phyloP scores from a whole-genome alignment of 2,329 filamentous ascomycete genomes.

The Alternaria dauci region DNA sequence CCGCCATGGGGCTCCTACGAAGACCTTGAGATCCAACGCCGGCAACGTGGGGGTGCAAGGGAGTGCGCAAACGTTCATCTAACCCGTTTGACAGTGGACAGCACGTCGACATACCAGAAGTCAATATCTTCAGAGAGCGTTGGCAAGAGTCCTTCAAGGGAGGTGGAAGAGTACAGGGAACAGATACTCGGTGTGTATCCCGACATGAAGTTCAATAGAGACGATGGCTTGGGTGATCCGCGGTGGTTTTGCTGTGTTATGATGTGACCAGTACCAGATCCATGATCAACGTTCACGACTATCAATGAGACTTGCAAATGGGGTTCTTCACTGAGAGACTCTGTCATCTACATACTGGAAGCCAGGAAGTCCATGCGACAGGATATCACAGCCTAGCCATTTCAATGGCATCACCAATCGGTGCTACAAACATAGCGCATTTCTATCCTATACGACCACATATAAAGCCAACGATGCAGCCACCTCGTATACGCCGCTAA shows the following conservation, averaged over 20 bases:
- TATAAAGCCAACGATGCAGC: not conserved
- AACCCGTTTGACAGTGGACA: not conserved
- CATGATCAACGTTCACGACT: not conserved
- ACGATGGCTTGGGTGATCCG: conserved; percentile 9
- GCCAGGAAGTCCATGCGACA: not conserved
- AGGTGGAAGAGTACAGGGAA: conserved; percentile 31
- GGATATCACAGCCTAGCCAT: not conserved
- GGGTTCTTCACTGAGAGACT: not conserved
- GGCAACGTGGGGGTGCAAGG: conserved; percentile 11
- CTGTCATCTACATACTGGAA: not conserved
- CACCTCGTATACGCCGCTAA: not conserved
- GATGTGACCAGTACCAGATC: conserved; percentile 19
- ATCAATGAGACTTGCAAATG: not conserved
- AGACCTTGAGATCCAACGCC: conserved; percentile 16
- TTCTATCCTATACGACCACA: not conserved
- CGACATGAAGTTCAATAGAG: conserved; percentile 32
- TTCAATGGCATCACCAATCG: not conserved
- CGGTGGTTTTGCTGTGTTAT: conserved; percentile 23
- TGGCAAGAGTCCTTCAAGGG: conserved; percentile 16
- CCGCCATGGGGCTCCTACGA: conserved; percentile 29
- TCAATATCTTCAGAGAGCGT: conserved; percentile 2
- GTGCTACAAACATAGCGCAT: not conserved
- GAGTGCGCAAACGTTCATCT: conserved; percentile 7
- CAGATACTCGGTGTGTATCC: conserved; percentile 33
- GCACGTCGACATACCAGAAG: not conserved